These are phyloP conservation scores for Trichoderma sp. DNA, from an alignment of 2,329 filamentous ascomycete species.

Conservation along the genomic window DNA sequence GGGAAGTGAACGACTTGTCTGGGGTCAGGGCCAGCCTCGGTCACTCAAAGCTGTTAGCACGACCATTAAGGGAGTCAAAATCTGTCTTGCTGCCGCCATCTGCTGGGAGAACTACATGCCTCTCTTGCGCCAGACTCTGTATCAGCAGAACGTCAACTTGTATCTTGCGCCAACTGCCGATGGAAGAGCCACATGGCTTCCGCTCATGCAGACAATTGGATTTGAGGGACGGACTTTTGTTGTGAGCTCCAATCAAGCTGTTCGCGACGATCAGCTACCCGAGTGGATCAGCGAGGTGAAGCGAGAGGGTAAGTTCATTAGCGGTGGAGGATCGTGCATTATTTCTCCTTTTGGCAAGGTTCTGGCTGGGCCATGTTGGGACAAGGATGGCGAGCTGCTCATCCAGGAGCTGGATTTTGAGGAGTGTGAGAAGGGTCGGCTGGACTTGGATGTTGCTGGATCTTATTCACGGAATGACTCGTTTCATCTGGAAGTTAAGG, in stretches of 20 bases:
- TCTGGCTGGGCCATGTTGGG: background rate
- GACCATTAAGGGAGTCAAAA: background rate
- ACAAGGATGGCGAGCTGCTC: constrained; percentile 2
- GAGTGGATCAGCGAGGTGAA: constrained; percentile 4
- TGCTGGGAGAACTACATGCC: constrained; percentile 11
- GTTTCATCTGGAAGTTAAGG: background rate
- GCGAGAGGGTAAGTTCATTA: constrained; percentile 1
- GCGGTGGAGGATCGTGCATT: background rate
- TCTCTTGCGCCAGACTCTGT: background rate
- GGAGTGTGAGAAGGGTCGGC: background rate
- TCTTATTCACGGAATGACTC: constrained; percentile 15
- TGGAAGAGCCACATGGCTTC: background rate
- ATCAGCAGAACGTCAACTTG: background rate
- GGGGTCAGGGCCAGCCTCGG: background rate
- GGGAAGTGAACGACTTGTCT: background rate
- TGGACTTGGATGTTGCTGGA: constrained; percentile 12
- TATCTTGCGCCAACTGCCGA: constrained; percentile 2
- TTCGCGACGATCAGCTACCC: background rate
- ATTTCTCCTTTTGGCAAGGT: constrained; percentile 6
- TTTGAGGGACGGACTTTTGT: constrained; percentile 4
- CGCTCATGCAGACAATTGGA: constrained; percentile 9
- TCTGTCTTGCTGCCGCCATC: background rate
- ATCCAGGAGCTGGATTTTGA: constrained; percentile 2
- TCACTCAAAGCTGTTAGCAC: background rate
- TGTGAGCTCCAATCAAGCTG: constrained; percentile 1